Evolutionary conservation across 768 basidiomycete genomes (phyloP).

Genomic region (Calocybe cyanea): DNA sequence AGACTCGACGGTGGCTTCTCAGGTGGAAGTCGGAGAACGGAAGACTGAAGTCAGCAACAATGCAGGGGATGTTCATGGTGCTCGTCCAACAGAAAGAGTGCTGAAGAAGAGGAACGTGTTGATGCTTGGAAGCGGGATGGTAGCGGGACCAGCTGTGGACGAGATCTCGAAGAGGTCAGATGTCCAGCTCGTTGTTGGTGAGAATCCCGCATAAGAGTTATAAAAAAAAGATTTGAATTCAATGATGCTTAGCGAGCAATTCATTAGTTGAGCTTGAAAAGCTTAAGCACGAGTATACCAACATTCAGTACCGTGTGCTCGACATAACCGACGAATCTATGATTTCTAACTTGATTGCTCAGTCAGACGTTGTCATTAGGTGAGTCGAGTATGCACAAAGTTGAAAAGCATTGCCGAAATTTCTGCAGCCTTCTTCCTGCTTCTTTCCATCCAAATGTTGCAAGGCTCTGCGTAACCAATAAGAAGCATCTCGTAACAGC

Average conservation of each 20-base stretch:
- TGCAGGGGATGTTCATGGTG: background rate
- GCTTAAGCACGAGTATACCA: constrained; percentile 40
- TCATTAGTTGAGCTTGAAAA: constrained; percentile 51
- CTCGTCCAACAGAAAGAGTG: background rate
- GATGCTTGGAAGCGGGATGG: constrained; percentile 93
- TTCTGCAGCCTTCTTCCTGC: constrained; percentile 74
- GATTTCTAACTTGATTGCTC: constrained; percentile 49
- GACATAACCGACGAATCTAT: constrained; percentile 51
- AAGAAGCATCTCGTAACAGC: constrained; percentile 84
- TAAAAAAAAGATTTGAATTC: too few species aligned
- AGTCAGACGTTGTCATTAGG: constrained; percentile 84
- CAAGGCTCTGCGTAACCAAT: constrained; percentile 66
- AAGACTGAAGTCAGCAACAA: background rate
- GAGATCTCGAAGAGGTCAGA: constrained; percentile 61
- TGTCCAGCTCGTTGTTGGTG: constrained; percentile 74
- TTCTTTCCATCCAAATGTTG: constrained; percentile 64
- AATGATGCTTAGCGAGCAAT: constrained; percentile 61
- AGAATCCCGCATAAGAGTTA: constrained; percentile 22
- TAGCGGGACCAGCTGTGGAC: constrained; percentile 84
- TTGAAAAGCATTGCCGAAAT: background rate
- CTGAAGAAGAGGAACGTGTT: constrained; percentile 61
- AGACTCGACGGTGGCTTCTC: background rate
- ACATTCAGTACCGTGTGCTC: constrained; percentile 53
- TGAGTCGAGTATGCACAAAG: constrained; percentile 24
- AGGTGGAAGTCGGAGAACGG: background rate